phyloP scores from a whole-genome alignment of 2,329 filamentous ascomycete genomes.

The Xylariaceae sp. region DNA sequence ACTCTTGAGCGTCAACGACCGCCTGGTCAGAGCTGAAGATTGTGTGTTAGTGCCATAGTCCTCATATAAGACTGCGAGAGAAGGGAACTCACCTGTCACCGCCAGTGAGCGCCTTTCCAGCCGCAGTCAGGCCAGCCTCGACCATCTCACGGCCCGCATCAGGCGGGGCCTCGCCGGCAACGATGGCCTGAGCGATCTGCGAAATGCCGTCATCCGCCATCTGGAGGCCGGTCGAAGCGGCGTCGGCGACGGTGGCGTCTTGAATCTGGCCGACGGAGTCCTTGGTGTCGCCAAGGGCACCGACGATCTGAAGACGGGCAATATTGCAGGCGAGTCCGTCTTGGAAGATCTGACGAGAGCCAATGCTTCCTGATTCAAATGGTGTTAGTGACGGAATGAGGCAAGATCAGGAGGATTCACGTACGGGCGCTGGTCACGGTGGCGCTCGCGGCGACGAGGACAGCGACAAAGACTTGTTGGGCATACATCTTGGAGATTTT shows the following conservation, averaged over 20 bases:
- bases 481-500: slow-evolving; percentile 5
- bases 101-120: slow-evolving; percentile 4
- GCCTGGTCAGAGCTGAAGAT: slow-evolving; percentile 5
- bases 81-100: slow-evolving; percentile 6
- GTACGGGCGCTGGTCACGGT: slow-evolving; percentile 4
- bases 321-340: slow-evolving; percentile 4
- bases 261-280: slow-evolving; percentile 7
- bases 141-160: slow-evolving; percentile 4
- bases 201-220: slow-evolving; percentile 6
- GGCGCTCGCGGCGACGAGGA: slow-evolving; percentile 3
- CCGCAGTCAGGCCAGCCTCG: slow-evolving; percentile 7
- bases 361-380: background rate
- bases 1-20: slow-evolving; percentile 4
- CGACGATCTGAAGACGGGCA: slow-evolving; percentile 8
- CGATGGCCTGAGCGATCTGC: slow-evolving; percentile 5
- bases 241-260: slow-evolving; percentile 5
- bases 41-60: no score
- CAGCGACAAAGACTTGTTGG: slow-evolving; percentile 2
- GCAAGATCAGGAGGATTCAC: background rate
- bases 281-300: slow-evolving; percentile 7
- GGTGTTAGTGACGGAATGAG: background rate
- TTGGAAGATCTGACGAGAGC: background rate
- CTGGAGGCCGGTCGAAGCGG: slow-evolving; percentile 6
- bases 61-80: no score
- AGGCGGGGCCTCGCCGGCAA: slow-evolving; percentile 5